Conservation (phyloP, 257 asterid species). For the Cynanchum wilfordii region DNA sequence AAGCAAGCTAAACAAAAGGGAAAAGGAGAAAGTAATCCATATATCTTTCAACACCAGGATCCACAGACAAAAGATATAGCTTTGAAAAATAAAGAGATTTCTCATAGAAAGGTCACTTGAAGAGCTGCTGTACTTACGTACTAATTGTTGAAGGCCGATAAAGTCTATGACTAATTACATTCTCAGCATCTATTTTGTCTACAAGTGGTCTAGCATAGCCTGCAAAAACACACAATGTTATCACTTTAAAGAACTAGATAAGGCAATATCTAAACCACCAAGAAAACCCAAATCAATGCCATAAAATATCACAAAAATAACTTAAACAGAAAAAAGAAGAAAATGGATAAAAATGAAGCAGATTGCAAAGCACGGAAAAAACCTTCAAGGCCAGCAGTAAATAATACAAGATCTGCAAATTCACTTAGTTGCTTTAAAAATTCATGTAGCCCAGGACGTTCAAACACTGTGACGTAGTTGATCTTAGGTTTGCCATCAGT, state of each 20-base stretch:
- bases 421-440: slow-evolving; percentile 72
- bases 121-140: slow-evolving; percentile 60
- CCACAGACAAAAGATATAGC: background rate
- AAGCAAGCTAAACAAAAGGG: background rate
- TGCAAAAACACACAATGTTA: slow-evolving; percentile 26
- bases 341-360: slow-evolving; percentile 3
- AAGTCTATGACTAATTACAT: slow-evolving; percentile 62
- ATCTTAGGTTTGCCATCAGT: slow-evolving; percentile 72
- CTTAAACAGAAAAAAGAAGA: background rate
- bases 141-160: slow-evolving; percentile 86
- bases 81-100: background rate
- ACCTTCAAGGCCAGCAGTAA: slow-evolving; percentile 99
- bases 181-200: slow-evolving; percentile 73
- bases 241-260: background rate
- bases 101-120: background rate
- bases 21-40: background rate
- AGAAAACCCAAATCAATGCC: background rate
- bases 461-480: slow-evolving; percentile 89
- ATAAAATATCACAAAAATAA: background rate
- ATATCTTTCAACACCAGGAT: background rate
- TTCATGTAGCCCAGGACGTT: slow-evolving; percentile 79
- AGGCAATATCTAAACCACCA: background rate
- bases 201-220: slow-evolving; percentile 97
- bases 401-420: slow-evolving; percentile 81
- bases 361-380: background rate